phyloP scores from a whole-genome alignment of 2,329 filamentous ascomycete genomes.

The Ascochyta rabiei region DNA sequence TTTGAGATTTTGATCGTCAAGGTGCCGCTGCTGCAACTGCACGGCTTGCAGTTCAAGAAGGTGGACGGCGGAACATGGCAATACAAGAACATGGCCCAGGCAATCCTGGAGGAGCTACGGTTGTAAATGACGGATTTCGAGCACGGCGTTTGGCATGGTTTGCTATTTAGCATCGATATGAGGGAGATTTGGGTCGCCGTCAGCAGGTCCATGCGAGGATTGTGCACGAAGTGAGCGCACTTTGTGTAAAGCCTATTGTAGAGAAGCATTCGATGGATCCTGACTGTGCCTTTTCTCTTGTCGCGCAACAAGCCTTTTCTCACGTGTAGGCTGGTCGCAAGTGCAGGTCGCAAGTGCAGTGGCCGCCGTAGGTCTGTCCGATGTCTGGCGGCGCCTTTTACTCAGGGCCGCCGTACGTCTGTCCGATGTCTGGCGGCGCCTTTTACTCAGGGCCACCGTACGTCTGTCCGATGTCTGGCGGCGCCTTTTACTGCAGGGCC shows the following conservation, averaged over 20 bases:
- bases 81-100: conserved; percentile 98
- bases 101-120: conserved; percentile 84
- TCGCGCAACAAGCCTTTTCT: neutral
- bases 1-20: conserved; percentile 99
- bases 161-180: neutral
- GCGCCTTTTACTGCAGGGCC: conserved; percentile 10
- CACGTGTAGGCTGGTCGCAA: too few species aligned
- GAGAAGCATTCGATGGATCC: neutral
- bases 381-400: too few species aligned
- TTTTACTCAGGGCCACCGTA: too few species aligned
- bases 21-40: conserved; percentile 87
- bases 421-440: too few species aligned
- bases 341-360: neutral
- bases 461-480: neutral
- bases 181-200: neutral
- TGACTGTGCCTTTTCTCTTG: neutral
- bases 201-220: conserved; percentile 11
- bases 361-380: neutral
- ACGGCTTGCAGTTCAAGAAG: conserved; percentile 98
- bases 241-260: neutral
- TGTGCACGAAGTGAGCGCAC: neutral
- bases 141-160: conserved; percentile 7
- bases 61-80: conserved; percentile 96
- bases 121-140: conserved; percentile 57
- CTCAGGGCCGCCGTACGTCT: neutral